Base-by-base conservation (phyloP, 1,139 yeast genomes). In the Taphrina communis region DNA sequence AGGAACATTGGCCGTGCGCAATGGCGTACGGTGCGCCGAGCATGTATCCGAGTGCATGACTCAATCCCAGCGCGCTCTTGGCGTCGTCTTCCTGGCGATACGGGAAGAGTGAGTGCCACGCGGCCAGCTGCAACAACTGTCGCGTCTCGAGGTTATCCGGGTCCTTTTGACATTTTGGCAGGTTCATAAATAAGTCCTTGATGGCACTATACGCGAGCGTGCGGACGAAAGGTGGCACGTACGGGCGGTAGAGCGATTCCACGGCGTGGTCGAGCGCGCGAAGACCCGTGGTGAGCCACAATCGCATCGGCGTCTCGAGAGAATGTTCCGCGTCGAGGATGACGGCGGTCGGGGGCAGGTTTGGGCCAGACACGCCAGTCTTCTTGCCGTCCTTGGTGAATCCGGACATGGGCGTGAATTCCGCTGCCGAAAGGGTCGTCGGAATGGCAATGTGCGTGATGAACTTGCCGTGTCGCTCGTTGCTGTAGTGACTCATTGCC, bases 371-470 rank as follows among this genome's bases (percentile, higher is more conserved):
- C 12, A 63, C 46, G 11, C 56, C 65, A 12, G 46, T 60, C 58
- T 66, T 70, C 19, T 62, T 52, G 25, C 71, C 72, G 36, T 57
- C 53, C 36, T 62, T 63, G 17, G 71, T 70, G 53, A 48, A 69
- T 7, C 72, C 71, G 6, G 69, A 68, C 25, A 39, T 58, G 3
- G 63, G 58, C 21, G 72, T 69, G 52, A 66, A 66, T 41, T 70
- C 72, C 1, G 70, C 71, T n/a, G 70, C 71, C 25, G 68, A 70
- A 17, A 71, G 52, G 3, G 71, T 65, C n/a, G 73, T 70, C 35
- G 72, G 69, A 14, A 65, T 50, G n/a, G 72, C 69, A 25, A 66
- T 56, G 31, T 61, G 48, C 21, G 68, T 56, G 19, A 66, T n/a
- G 42, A 56, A 59, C 17, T 9, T 36, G 11, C 60, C 65, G 21